Percentiles rank a stretch among this genome's conserved stretches.
Evolutionary conservation across 768 basidiomycete genomes (phyloP).

Genomic region (Cystobasidiopsis lactophilus): DNA sequence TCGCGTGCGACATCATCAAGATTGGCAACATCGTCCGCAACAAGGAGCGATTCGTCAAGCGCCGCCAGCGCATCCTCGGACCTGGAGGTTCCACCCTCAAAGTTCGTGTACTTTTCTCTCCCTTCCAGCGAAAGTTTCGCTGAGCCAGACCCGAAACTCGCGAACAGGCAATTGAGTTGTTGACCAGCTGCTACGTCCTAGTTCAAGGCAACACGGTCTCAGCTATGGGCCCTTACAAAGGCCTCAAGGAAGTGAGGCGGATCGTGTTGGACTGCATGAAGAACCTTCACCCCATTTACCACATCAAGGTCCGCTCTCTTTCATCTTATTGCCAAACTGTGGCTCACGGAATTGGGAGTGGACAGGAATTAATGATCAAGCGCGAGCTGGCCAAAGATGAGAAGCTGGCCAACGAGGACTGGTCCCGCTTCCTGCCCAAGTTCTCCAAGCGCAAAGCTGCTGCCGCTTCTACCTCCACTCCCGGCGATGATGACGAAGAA

Average conservation of each 20-base stretch:
- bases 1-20: constrained; percentile 94
- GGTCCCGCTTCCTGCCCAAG: constrained; percentile 92
- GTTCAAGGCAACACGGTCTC: constrained; percentile 97
- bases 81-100: constrained; percentile 94
- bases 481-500: background rate
- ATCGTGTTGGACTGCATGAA: constrained; percentile 99
- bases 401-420: constrained; percentile 73
- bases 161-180: constrained; percentile 85
- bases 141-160: no score
- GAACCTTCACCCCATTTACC: constrained; percentile 96
- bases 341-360: background rate
- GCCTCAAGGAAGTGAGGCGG: constrained; percentile 80
- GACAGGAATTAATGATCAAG: constrained; percentile 89
- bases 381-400: constrained; percentile 96
- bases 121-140: background rate
- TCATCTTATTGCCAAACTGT: background rate
- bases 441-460: constrained; percentile 78
- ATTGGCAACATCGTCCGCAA: constrained; percentile 84
- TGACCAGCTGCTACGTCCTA: constrained; percentile 89
- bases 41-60: constrained; percentile 88
- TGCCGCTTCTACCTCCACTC: constrained; percentile 33
- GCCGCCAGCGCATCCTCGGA: constrained; percentile 86
- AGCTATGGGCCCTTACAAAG: constrained; percentile 90
- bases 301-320: constrained; percentile 54
- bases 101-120: constrained; percentile 32